Evolutionary conservation across 257 asterid species (phyloP).

Genomic region (Jacaranda mimosifolia): DNA sequence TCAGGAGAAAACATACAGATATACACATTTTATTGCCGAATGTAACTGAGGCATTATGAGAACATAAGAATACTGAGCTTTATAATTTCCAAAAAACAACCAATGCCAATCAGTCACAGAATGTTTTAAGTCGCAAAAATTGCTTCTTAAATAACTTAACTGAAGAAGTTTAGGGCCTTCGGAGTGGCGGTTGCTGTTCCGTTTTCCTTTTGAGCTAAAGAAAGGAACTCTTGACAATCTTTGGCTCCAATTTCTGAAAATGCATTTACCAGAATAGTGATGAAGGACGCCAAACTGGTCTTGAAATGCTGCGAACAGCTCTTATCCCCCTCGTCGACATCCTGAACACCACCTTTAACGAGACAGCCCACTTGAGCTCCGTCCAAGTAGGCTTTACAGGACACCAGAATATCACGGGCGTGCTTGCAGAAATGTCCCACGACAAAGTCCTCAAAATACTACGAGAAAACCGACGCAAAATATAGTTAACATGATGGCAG

Average conservation of each 20-base stretch:
- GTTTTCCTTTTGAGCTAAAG: constrained; percentile 42
- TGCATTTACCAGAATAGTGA: constrained; percentile 54
- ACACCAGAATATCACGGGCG: constrained; percentile 68
- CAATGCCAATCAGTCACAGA: constrained; percentile 16
- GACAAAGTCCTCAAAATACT: constrained; percentile 88
- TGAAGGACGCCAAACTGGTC: constrained; percentile 47
- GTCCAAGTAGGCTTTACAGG: constrained; percentile 79
- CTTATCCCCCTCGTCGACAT: constrained; percentile 70
- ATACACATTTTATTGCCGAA: constrained; percentile 30
- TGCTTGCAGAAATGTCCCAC: constrained; percentile 70
- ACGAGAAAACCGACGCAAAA: constrained; percentile 37
- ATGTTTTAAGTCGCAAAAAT: constrained; percentile 33
- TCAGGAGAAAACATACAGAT: not conserved
- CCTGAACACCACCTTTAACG: constrained; percentile 82
- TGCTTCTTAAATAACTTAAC: constrained; percentile 22
- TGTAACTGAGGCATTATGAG: constrained; percentile 18
- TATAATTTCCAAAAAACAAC: constrained; percentile 17
- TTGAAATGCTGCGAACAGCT: constrained; percentile 72
- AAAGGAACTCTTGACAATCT: constrained; percentile 70
- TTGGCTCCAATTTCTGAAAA: constrained; percentile 63
- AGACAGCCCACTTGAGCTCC: constrained; percentile 96
- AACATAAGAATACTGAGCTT: constrained; percentile 1
- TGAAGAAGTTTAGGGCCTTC: not conserved
- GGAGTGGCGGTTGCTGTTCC: constrained; percentile 30
- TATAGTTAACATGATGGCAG: not conserved